Base-by-base conservation (phyloP, 345 rosid species). In the Psidium guajava region DNA sequence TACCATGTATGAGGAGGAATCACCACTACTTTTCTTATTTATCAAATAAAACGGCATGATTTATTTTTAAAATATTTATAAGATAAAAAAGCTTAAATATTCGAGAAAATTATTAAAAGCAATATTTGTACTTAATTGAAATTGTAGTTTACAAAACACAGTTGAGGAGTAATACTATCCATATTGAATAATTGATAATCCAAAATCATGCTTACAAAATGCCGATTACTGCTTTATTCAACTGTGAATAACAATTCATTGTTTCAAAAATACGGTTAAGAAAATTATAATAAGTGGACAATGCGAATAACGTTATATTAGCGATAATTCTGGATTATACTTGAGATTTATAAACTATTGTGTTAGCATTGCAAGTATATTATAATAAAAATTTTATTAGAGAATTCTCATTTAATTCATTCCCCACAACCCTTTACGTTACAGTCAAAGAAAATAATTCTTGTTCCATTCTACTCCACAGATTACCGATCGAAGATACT, bases 221-320 rank as follows among this genome's bases (percentile, higher is more conserved):
- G 32, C 32, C 69, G 2, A 58, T 58, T 58, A 12, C 32, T n/a
- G 25, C 61, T 24, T 24, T 1, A 25, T 25, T 57, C 27, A 5
- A 57, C 12, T 25, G 64, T 59, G 27, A 59, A 6, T 28, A 59
- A 7, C 6, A 59, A 18, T 54, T 27, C 27, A 59, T 59, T 15
- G 12, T 59, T n/a, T 59, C 69, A 13, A 59, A n/a, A 59, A 12
- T 27, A 27, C 73, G 27, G 5, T 6, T 27, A 27, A 59, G 20
- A 14, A 59, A 1, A 6, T 59, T 59, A 6, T 59, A 28, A 12
- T 0, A 15, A 59, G 73, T 1, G 21, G 27, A 27, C 20, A 6
- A 27, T 59, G 28, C 0, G 2, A 59, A 13, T 27, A 59, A 6
- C 0, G 21, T 27, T 13, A n/a, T n/a, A 25, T 1, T 25, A 5